phyloP scores from a whole-genome alignment of 2,329 filamentous ascomycete genomes.

The Trichoderma hamatum region DNA sequence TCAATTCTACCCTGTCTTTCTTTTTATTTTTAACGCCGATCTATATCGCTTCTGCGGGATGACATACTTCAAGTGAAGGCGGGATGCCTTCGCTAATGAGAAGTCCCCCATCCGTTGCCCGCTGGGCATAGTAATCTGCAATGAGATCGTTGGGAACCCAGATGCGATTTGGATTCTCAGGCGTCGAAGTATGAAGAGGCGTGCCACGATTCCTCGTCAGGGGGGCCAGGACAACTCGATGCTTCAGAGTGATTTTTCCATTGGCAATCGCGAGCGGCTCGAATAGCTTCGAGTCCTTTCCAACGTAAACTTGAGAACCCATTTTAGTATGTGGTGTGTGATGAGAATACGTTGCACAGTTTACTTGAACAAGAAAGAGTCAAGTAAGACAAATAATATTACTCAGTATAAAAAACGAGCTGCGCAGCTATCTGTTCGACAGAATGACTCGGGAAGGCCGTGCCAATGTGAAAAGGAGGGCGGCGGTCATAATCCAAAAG shows the following conservation, averaged over 20 bases:
- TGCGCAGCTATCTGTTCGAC: not conserved
- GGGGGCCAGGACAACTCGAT: constrained; percentile 56
- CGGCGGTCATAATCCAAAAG: not conserved
- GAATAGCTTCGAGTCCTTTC: constrained; percentile 36
- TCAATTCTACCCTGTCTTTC: not conserved
- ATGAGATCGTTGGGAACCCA: constrained; percentile 50
- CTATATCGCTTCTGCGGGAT: not conserved
- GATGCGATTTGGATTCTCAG: constrained; percentile 51
- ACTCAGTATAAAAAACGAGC: not conserved
- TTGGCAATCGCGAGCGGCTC: constrained; percentile 42
- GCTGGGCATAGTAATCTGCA: constrained; percentile 48
- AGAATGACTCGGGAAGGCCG: not conserved
- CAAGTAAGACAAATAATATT: not conserved
- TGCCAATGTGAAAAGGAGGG: not conserved
- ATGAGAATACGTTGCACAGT: not conserved
- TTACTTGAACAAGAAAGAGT: not conserved
- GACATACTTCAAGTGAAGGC: constrained; percentile 46
- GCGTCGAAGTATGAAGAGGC: constrained; percentile 47
- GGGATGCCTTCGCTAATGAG: constrained; percentile 52
- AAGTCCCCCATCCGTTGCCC: constrained; percentile 46
- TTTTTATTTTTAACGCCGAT: not conserved
- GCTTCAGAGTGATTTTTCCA: constrained; percentile 51
- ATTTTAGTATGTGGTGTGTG: constrained; percentile 14
- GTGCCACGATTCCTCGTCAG: constrained; percentile 57
- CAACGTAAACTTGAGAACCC: constrained; percentile 21